A percentile compares a stretch with the other conserved stretches of the same genome.
Evolutionary conservation across 495 filamentous ascomycete genomes (phyloP).

Genomic region (Chaetomium cochliodes): DNA sequence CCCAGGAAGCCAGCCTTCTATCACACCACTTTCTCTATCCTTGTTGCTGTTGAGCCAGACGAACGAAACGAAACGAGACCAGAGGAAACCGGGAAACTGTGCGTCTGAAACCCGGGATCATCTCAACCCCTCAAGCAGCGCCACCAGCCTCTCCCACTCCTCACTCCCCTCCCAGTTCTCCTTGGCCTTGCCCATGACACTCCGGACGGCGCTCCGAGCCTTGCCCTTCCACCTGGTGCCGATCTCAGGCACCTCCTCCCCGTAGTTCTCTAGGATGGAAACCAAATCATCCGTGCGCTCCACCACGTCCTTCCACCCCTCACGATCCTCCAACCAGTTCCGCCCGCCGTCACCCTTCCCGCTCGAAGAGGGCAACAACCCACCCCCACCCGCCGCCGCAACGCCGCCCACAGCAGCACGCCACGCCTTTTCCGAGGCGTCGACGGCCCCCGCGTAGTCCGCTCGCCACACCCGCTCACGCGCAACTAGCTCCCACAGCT

Average conservation of each 20-base stretch:
- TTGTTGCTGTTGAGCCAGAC: neutral
- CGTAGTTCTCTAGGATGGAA: conserved; percentile 65
- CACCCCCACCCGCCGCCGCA: conserved; percentile 11
- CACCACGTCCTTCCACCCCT: conserved; percentile 60
- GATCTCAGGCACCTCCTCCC: conserved; percentile 50
- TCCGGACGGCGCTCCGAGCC: conserved; percentile 75
- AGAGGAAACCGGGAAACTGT: neutral
- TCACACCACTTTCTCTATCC: neutral
- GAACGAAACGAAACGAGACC: neutral
- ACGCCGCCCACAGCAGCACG: conserved; percentile 56
- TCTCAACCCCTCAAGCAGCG: conserved; percentile 60
- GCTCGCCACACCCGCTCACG: conserved; percentile 68
- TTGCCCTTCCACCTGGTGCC: conserved; percentile 80
- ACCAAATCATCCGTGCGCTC: conserved; percentile 64
- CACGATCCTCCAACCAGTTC: conserved; percentile 47
- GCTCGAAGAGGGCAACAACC: conserved; percentile 14
- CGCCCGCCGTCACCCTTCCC: conserved; percentile 21
- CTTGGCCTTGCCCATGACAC: conserved; percentile 77
- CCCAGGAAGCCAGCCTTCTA: neutral
- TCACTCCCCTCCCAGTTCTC: conserved; percentile 76
- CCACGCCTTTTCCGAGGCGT: conserved; percentile 87
- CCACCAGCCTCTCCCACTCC: conserved; percentile 65
- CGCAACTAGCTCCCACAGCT: conserved; percentile 72
- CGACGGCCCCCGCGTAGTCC: conserved; percentile 67
- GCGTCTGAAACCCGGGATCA: conserved; percentile 16